These are phyloP conservation scores for Cladophialophora bantiana DNA, from an alignment of 2,329 filamentous ascomycete species.

Conservation along the genomic window DNA sequence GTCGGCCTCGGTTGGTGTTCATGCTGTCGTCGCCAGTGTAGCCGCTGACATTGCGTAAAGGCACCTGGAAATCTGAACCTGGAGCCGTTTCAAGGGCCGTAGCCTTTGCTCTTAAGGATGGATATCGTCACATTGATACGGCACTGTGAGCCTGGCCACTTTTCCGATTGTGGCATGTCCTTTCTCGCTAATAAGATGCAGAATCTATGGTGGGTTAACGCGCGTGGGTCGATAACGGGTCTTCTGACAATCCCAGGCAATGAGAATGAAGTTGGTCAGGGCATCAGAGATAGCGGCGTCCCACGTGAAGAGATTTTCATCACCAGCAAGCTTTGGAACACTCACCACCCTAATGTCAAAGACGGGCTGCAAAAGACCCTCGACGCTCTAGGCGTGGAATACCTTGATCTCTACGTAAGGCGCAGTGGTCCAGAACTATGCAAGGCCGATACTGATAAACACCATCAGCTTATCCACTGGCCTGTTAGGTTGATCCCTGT, in stretches of 20 bases:
- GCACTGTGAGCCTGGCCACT: constrained; percentile 33
- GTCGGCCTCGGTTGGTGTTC: constrained; percentile 53
- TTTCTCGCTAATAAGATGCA: constrained; percentile 13
- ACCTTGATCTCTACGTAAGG: constrained; percentile 66
- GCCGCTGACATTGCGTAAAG: constrained; percentile 59
- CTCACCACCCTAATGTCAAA: constrained; percentile 64
- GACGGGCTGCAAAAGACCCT: constrained; percentile 62
- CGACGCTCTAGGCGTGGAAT: constrained; percentile 65
- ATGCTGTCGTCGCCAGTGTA: not conserved
- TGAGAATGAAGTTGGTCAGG: constrained; percentile 71
- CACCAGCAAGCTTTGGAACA: constrained; percentile 80
- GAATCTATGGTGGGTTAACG: constrained; percentile 20
- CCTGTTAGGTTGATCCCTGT: constrained; percentile 44
- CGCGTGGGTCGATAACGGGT: not conserved
- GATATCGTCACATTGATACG: constrained; percentile 78
- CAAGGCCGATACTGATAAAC: no score
- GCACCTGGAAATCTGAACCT: constrained; percentile 66
- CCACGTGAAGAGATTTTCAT: constrained; percentile 70
- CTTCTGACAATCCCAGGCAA: constrained; percentile 67
- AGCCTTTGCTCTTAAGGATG: constrained; percentile 68
- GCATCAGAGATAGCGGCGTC: constrained; percentile 68
- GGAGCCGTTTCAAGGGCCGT: constrained; percentile 74
- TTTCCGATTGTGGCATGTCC: no score
- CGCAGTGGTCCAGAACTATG: no score
- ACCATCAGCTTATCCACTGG: constrained; percentile 64